Percentiles rank a stretch among this genome's conserved stretches.
These are phyloP conservation scores for Dactylellina cionopaga DNA, from an alignment of 2,329 filamentous ascomycete genomes.

Conservation along the genomic window DNA sequence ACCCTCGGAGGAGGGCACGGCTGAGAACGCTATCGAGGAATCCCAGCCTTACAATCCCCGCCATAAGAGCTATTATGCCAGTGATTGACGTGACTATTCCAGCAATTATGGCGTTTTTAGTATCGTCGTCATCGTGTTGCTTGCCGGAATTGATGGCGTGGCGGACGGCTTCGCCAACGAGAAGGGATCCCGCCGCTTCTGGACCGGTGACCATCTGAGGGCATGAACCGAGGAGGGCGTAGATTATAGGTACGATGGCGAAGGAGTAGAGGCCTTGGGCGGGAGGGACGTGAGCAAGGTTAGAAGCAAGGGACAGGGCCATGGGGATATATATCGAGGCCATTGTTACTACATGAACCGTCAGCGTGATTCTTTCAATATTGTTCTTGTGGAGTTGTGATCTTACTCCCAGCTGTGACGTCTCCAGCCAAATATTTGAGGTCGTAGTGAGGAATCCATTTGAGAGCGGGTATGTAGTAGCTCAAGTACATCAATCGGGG, in stretches of 20 bases:
- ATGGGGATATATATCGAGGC: conserved; percentile 99
- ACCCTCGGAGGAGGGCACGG: conserved; percentile 88
- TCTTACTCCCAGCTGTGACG: conserved; percentile 74
- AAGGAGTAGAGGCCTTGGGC: conserved; percentile 95
- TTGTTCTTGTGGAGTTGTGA: background rate
- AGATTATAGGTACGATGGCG: conserved; percentile 89
- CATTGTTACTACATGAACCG: conserved; percentile 73
- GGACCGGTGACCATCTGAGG: conserved; percentile 94
- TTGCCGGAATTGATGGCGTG: conserved; percentile 79
- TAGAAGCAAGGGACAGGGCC: conserved; percentile 90
- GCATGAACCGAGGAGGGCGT: conserved; percentile 89
- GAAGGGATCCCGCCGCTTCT: conserved; percentile 89
- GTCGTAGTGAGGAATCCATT: conserved; percentile 89
- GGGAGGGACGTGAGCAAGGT: conserved; percentile 89
- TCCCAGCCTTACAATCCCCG: conserved; percentile 83
- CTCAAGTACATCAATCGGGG: conserved; percentile 82
- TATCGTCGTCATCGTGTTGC: conserved; percentile 70
- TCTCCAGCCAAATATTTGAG: conserved; percentile 85
- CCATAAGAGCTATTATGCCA: conserved; percentile 86
- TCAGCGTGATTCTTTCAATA: background rate
- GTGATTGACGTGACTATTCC: conserved; percentile 89
- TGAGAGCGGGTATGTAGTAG: conserved; percentile 91
- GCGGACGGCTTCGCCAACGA: conserved; percentile 76
- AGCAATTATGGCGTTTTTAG: conserved; percentile 80
- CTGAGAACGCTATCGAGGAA: conserved; percentile 96